Conservation (phyloP, 306 rosid species). For the Lathyrus oleraceus region DNA sequence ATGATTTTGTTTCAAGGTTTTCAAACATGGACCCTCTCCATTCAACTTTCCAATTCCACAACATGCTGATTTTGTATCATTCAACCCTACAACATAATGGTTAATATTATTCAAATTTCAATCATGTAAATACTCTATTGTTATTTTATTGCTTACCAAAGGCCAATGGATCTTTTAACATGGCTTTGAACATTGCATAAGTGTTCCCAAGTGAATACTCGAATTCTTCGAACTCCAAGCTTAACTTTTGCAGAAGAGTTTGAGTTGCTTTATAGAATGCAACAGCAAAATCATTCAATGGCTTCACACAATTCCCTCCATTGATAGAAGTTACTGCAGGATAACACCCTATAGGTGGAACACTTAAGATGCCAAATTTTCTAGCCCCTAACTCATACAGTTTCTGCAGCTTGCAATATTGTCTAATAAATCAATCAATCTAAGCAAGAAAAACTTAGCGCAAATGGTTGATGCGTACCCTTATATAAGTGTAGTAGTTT, state of each 20-base stretch:
- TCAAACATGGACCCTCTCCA: slow-evolving; percentile 39
- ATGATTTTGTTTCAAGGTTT: neutral
- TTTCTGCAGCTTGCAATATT: slow-evolving; percentile 35
- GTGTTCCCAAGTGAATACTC: slow-evolving; percentile 51
- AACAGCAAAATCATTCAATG: slow-evolving; percentile 42
- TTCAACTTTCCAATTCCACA: slow-evolving; percentile 51
- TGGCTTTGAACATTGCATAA: slow-evolving; percentile 16
- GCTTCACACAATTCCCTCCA: slow-evolving; percentile 27
- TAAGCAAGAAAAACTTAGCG: too few species aligned
- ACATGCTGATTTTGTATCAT: slow-evolving; percentile 45
- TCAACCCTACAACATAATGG: slow-evolving; percentile 40
- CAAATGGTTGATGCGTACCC: slow-evolving; percentile 28
- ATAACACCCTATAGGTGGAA: slow-evolving; percentile 53
- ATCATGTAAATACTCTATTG: neutral
- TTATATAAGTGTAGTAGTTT: slow-evolving; percentile 30
- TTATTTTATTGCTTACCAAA: slow-evolving; percentile 34
- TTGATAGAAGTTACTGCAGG: slow-evolving; percentile 32
- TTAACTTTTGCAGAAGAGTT: slow-evolving; percentile 32
- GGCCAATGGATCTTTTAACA: neutral
- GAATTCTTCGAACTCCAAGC: slow-evolving; percentile 37
- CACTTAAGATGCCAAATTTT: slow-evolving; percentile 49
- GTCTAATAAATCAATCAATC: neutral
- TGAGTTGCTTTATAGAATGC: slow-evolving; percentile 23
- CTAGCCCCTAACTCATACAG: slow-evolving; percentile 52
- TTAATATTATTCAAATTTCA: neutral